Evolutionary conservation across 2,329 filamentous ascomycete species (phyloP).

Genomic region (Ophiocordyceps camponoti-saundersi): DNA sequence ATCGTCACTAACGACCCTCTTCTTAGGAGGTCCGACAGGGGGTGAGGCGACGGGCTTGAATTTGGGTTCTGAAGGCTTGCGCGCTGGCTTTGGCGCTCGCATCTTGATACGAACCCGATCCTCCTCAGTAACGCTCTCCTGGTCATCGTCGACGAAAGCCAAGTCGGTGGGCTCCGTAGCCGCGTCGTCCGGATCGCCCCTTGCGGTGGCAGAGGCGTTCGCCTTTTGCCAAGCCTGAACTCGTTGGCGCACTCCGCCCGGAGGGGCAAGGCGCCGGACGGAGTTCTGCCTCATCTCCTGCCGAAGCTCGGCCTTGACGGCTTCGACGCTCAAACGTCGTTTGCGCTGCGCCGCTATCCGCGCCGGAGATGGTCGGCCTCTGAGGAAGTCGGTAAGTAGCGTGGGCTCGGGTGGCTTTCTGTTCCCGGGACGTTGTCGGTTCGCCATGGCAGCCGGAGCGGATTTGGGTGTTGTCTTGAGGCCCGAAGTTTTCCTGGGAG

Average conservation of each 20-base stretch:
- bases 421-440: slow-evolving; percentile 17
- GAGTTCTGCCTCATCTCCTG: slow-evolving; percentile 40
- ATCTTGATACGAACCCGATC: slow-evolving; percentile 41
- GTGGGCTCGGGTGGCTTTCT: slow-evolving; percentile 23
- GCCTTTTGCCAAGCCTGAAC: slow-evolving; percentile 75
- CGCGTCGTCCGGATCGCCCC: slow-evolving; percentile 31
- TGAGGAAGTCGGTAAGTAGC: slow-evolving; percentile 38
- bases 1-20: slow-evolving; percentile 82
- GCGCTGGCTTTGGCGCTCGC: slow-evolving; percentile 25
- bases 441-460: slow-evolving; percentile 19
- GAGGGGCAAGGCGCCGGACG: slow-evolving; percentile 42
- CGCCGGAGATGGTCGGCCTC: slow-evolving; percentile 38
- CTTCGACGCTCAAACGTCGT: slow-evolving; percentile 40
- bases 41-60: slow-evolving; percentile 5
- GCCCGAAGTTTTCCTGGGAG: slow-evolving; percentile 3
- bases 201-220: slow-evolving; percentile 47
- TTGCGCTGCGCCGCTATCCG: slow-evolving; percentile 32
- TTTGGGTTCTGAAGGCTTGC: slow-evolving; percentile 8
- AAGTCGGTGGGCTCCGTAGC: slow-evolving; percentile 45
- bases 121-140: slow-evolving; percentile 41
- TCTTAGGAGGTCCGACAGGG: slow-evolving; percentile 51
- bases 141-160: slow-evolving; percentile 38
- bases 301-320: slow-evolving; percentile 34
- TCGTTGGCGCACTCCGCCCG: slow-evolving; percentile 55
- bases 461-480: slow-evolving; percentile 20